Base-by-base conservation (phyloP, 2,329 filamentous ascomycete species). In the Cytospora piceae region DNA sequence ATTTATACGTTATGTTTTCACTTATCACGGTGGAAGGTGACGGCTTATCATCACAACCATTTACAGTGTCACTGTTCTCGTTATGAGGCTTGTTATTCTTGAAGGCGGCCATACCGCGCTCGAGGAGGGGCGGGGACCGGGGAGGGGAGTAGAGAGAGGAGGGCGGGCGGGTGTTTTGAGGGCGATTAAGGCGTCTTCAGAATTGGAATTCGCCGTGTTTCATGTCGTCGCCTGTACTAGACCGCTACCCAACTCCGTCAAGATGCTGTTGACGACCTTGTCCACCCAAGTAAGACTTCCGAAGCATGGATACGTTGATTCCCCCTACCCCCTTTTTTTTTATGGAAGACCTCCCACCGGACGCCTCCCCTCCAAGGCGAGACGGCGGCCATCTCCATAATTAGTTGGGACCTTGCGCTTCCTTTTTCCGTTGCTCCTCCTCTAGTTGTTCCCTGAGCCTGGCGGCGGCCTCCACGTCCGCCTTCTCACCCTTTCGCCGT, bases 401-500 rank as follows among this genome's bases (percentile, higher is more conserved):
- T 8, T 57, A 63, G 9, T 6, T 46, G 32, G 53, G 55, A 31
- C 15, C 22, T 24, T 63, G 75, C 49, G 77, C 80, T 71, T 86
- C 83, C 72, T 79, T 82, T 53, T 71, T 71, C 46, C 79, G 77
- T 75, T 87, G 84, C 73, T 86, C 82, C 72, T 84, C 85, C 73
- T 90, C 88, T 61, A 90, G 73, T 29, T 82, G 75, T 78, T 93
- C 90, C 67, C 87, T 81, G 70, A 85, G 77, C 66, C 84, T 82
- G 52, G 87, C 85, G 15, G 87, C 85, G 27, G 85, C 87, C 77
- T 98, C 95, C 0, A 87, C 85, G 57, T 89, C 84, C 0, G 90
- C 89, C 81, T 99, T 99, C 70, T 93, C 86, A 14, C 94, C 91
- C 81, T 99, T 99, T 71, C 90, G 88, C 61, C 91, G 84, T 81